Evolutionary conservation across 2,329 filamentous ascomycete genomes (phyloP), one percentile per base, ranked within the genome.

Genomic region (Aspergillus quadricinctus): DNA sequence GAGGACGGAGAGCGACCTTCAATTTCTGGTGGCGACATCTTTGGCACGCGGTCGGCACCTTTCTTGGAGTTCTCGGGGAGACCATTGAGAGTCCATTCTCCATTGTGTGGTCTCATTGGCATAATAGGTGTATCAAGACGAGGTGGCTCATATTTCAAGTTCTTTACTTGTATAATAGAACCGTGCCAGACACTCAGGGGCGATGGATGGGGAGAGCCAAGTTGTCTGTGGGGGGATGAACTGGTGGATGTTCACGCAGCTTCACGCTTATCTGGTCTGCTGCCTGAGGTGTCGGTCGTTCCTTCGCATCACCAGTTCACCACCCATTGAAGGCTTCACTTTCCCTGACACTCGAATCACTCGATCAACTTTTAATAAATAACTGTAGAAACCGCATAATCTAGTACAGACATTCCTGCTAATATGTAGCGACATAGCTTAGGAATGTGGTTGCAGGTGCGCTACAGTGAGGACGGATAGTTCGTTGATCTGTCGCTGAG

Each of bases 21-120:
- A 69, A 54, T 54, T 69, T 69, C 53, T 69, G 66, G n/a, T 60
- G 60, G 9, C 66, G 57, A 49, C 66, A 67, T 53, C 66, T 57
- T 45, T 65, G 58, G 41, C 66, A 69, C n/a, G 66, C 66, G 28
- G 56, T 58, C 7, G 53, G 52, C 11, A 63, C 61, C 52, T 62
- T 62, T 11, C 19, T 43, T 11, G 21, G 40, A 23, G n/a, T 43
- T 21, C 19, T 43, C 3, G 19, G 1, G 19, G 40, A 9, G n/a
- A 21, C 9, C 3, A 21, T 10, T 23, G n/a, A 11, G 10, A 10
- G 3, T 43, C 21, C 8, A 11, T 43, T 43, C n/a, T 43, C 40
- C 19, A 43, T 43, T 11, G 10, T 3, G 9, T 4, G 1, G 2
- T 6, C 3, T 43, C 19, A 19, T 43, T 11, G 3, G 31, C 17